A percentile compares a stretch with the other conserved stretches of the same genome.
Conservation (phyloP, 1,139 yeast species). For the Protomyces gravidus region DNA sequence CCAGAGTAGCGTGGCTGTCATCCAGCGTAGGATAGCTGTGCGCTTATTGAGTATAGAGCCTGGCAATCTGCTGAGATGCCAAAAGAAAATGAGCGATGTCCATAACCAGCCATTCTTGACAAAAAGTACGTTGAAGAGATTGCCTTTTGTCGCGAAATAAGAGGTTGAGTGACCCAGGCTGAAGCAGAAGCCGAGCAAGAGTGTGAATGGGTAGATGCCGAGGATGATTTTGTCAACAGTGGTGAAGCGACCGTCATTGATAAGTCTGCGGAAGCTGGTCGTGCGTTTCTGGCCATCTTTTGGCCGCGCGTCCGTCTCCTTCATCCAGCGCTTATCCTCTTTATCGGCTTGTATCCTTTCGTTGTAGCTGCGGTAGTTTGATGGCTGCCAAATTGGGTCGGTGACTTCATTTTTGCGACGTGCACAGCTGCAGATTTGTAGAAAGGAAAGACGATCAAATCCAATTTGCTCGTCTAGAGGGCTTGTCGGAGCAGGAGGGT, state of each 20-base stretch:
- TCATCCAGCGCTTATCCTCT: neutral
- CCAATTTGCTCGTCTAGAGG: too few species aligned
- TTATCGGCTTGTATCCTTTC: too few species aligned
- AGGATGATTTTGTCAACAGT: conserved; percentile 15
- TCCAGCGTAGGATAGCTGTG: conserved; percentile 42
- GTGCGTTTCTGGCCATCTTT: neutral
- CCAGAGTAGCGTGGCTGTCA: conserved; percentile 71
- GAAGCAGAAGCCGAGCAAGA: conserved; percentile 22
- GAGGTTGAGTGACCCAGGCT: conserved; percentile 20
- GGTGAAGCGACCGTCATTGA: conserved; percentile 8
- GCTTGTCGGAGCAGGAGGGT: too few species aligned
- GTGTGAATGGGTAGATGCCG: conserved; percentile 18
- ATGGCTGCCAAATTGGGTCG: too few species aligned
- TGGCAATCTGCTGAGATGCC: conserved; percentile 33
- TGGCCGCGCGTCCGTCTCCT: too few species aligned
- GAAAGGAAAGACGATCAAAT: too few species aligned
- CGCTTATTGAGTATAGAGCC: conserved; percentile 24
- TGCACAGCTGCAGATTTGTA: too few species aligned
- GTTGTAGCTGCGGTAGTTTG: too few species aligned
- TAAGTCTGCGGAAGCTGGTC: neutral
- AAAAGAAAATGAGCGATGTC: conserved; percentile 56
- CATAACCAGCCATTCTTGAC: conserved; percentile 93
- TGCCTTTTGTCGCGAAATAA: conserved; percentile 57
- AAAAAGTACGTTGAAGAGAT: conserved; percentile 63
- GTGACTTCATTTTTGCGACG: too few species aligned